phyloP scores from a whole-genome alignment of 805 yeast genomes.

The Schwanniomyces pseudopolymorphus region DNA sequence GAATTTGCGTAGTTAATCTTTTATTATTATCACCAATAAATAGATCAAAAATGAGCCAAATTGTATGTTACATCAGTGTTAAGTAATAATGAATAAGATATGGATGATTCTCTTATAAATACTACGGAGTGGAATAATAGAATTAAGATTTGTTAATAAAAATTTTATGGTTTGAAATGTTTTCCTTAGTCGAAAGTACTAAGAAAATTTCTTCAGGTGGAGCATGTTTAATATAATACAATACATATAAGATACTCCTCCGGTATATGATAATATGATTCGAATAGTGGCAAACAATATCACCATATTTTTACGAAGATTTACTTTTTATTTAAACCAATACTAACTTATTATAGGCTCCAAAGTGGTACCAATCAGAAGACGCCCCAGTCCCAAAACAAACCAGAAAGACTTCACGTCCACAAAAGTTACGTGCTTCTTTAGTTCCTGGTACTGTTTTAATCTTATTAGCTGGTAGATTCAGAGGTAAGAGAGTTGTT shows the following conservation, averaged over 20 bases:
- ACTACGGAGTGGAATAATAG: background rate
- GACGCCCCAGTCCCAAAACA: slow-evolving; percentile 84
- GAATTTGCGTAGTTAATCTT: slow-evolving; percentile 3
- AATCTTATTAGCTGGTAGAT: slow-evolving; percentile 97
- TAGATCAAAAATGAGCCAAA: slow-evolving; percentile 27
- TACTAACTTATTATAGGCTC: slow-evolving; percentile 46
- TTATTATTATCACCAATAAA: slow-evolving; percentile 8
- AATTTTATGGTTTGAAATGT: background rate
- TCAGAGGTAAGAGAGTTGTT: slow-evolving; percentile 99
- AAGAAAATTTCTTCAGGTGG: background rate
- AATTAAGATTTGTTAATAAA: background rate
- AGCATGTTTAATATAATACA: background rate
- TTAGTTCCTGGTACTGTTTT: slow-evolving; percentile 97
- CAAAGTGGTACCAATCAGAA: slow-evolving; percentile 94
- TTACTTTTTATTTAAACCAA: background rate
- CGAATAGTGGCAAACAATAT: background rate
- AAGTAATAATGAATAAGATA: background rate
- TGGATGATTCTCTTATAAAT: slow-evolving; percentile 1
- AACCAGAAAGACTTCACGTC: slow-evolving; percentile 87
- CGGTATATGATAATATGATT: too few relatives aligned
- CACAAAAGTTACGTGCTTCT: slow-evolving; percentile 93
- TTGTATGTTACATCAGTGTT: slow-evolving; percentile 25
- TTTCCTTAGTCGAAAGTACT: background rate
- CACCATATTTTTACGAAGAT: background rate
- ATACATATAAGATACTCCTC: too few relatives aligned